Evolutionary conservation across 2,329 filamentous ascomycete species (phyloP), one percentile per base, ranked within the genome.

Genomic region (Arthrobotrys pseudoclavata): DNA sequence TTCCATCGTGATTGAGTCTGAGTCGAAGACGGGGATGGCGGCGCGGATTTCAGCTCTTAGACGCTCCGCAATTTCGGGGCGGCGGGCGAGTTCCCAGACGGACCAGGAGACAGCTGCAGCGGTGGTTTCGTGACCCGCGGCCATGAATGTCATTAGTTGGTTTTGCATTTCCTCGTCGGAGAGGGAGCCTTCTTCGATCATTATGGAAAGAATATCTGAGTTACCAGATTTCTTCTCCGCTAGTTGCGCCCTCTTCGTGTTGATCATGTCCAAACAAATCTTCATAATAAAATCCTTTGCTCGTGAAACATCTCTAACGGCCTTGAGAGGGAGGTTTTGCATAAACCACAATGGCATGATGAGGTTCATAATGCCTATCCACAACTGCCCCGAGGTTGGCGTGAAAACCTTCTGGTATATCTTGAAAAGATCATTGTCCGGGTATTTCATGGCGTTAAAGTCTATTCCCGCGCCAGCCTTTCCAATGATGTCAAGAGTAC

Each of bases 141-240:
- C 91, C 4, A 96, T 88, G 85, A 96, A 96, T 0, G 92, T 96
- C 92, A 96, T 96, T 82, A 96, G 88, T 84, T 97, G 93, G 83
- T 96, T 91, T 40, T 93, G 88, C n/a, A 97, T 88, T 76, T 93
- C 89, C 60, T 93, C 91, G 79, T 96, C 92, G 12, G 85, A 88
- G 84, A 96, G 96, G 4, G 86, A 45, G 4, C 79, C 79, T 10
- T 80, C 72, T 37, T 79, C 88, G 57, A 97, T 85, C 15, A 93
- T 93, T 0, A 95, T 91, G 0, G 91, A 93, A 37, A 97, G 86
- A 72, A 97, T 96, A 83, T 97, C 93, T 6, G 29, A n/a, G n/a
- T n/a, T n/a, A n/a, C n/a, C n/a, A n/a, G 85, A 86, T 48, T 83
- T 83, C 6, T 81, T 82, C 76, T 82, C 84, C 74, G 48, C 85